A percentile compares a stretch with the other conserved stretches of the same genome.
Evolutionary conservation across 257 asterid species (phyloP).

Genomic region (Cruciata laevipes): DNA sequence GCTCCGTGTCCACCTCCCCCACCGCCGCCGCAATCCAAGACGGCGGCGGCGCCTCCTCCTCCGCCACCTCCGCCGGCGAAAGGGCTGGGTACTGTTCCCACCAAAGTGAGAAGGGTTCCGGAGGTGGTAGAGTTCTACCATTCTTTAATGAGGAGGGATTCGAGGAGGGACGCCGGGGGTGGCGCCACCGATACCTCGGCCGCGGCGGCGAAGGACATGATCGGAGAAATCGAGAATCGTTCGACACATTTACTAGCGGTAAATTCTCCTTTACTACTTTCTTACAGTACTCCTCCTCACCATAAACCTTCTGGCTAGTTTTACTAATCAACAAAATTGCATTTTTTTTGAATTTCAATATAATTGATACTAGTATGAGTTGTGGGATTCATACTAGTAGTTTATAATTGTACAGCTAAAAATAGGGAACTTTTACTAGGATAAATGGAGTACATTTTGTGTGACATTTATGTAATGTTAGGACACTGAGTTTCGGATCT

Average conservation of each 20-base stretch:
- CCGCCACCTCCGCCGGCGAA: slow-evolving; percentile 36
- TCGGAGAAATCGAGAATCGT: slow-evolving; percentile 98
- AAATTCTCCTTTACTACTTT: slow-evolving; percentile 22
- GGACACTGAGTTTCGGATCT: slow-evolving; percentile 25
- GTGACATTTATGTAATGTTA: slow-evolving; percentile 24
- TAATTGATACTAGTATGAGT: too few relatives aligned
- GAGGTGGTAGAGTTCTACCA: slow-evolving; percentile 96
- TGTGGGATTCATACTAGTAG: too few relatives aligned
- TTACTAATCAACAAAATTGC: too few relatives aligned
- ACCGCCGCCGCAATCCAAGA: slow-evolving; percentile 23
- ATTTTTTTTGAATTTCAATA: too few relatives aligned
- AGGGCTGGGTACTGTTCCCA: slow-evolving; percentile 36
- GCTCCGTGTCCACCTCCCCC: slow-evolving; percentile 35
- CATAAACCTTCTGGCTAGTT: too few relatives aligned
- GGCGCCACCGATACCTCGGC: slow-evolving; percentile 35
- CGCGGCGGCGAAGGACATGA: slow-evolving; percentile 80
- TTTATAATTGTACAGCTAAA: background rate
- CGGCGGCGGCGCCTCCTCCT: slow-evolving; percentile 28
- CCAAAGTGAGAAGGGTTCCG: slow-evolving; percentile 76
- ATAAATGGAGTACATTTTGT: background rate
- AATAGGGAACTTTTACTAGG: background rate
- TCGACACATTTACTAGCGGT: slow-evolving; percentile 91
- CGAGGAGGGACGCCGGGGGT: slow-evolving; percentile 57
- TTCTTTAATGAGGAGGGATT: slow-evolving; percentile 85
- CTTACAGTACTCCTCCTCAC: too few relatives aligned